Conservation (phyloP, 768 basidiomycete genomes). For the Leccinum broughii region DNA sequence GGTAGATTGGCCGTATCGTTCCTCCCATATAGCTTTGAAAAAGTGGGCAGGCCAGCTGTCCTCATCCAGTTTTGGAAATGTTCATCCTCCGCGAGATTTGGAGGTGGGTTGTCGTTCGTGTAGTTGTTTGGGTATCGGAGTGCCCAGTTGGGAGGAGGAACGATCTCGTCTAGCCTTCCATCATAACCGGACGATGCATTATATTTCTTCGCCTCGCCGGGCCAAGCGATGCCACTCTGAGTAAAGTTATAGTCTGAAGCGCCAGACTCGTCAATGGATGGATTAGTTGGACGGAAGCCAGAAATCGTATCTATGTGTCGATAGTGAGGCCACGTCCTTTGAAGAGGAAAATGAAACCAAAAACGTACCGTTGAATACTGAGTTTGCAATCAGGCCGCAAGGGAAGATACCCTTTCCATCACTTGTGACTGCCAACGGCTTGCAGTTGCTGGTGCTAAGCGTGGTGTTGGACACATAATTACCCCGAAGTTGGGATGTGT, state of each 20-base stretch:
- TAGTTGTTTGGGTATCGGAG: conserved; percentile 74
- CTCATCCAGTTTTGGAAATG: conserved; percentile 99
- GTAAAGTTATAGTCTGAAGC: conserved; percentile 69
- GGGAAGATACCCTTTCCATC: conserved; percentile 75
- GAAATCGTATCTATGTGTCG: conserved; percentile 72
- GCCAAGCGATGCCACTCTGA: conserved; percentile 88
- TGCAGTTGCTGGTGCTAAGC: conserved; percentile 79
- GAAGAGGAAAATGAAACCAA: background rate
- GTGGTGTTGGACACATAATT: conserved; percentile 46
- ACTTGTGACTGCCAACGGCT: conserved; percentile 66
- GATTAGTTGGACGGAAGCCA: conserved; percentile 49
- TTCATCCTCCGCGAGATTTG: conserved; percentile 74
- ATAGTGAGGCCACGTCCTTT: background rate
- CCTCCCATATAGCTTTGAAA: conserved; percentile 91
- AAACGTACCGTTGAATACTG: conserved; percentile 84
- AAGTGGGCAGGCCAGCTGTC: conserved; percentile 94
- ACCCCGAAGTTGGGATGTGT: conserved; percentile 84
- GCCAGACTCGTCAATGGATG: conserved; percentile 42
- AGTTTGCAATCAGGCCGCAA: conserved; percentile 97
- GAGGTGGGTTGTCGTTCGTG: conserved; percentile 59
- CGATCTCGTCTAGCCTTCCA: conserved; percentile 56
- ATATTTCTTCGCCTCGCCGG: conserved; percentile 92
- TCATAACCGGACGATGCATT: conserved; percentile 53
- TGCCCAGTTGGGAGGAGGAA: conserved; percentile 94
- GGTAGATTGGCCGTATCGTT: conserved; percentile 77